These are phyloP conservation scores for Tremellales sp. DNA, from an alignment of 1,284 basidiomycete genomes.

Conservation along the genomic window DNA sequence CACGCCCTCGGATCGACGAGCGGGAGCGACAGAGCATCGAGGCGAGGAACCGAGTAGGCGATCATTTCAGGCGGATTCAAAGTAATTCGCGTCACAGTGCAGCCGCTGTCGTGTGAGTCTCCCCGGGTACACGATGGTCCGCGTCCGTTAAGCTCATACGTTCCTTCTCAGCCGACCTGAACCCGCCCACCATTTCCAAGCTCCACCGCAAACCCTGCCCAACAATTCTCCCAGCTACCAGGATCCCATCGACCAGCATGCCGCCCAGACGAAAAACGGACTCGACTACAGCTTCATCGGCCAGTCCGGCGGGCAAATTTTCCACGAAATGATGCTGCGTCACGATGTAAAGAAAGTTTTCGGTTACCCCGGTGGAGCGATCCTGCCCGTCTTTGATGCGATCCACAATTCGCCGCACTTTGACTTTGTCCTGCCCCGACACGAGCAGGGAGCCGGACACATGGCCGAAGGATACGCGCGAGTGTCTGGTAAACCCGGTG, in stretches of 20 bases:
- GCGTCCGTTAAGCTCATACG: not conserved
- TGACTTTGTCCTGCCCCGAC: constrained; percentile 90
- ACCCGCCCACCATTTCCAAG: constrained; percentile 47
- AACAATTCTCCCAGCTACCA: constrained; percentile 28
- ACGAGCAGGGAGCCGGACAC: constrained; percentile 97
- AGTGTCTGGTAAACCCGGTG: constrained; percentile 94
- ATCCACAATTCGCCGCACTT: constrained; percentile 96
- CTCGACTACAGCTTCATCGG: constrained; percentile 69
- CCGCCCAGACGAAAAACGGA: constrained; percentile 27
- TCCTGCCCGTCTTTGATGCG: constrained; percentile 97
- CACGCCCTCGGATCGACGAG: constrained; percentile 8
- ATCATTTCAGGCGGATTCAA: constrained; percentile 63
- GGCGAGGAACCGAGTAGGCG: constrained; percentile 59
- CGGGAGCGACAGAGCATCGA: constrained; percentile 42
- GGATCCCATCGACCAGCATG: constrained; percentile 18
- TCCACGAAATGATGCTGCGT: constrained; percentile 99
- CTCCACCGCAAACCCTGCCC: constrained; percentile 35
- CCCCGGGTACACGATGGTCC: constrained; percentile 51
- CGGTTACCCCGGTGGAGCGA: constrained; percentile 96
- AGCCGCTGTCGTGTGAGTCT: constrained; percentile 57
- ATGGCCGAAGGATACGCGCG: constrained; percentile 99
- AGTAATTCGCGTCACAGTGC: constrained; percentile 59
- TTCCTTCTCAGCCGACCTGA: constrained; percentile 35
- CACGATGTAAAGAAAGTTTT: constrained; percentile 96
- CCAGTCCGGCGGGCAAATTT: constrained; percentile 92